Base-by-base conservation (phyloP, 2,329 filamentous ascomycete genomes). In the Capronia americana region DNA sequence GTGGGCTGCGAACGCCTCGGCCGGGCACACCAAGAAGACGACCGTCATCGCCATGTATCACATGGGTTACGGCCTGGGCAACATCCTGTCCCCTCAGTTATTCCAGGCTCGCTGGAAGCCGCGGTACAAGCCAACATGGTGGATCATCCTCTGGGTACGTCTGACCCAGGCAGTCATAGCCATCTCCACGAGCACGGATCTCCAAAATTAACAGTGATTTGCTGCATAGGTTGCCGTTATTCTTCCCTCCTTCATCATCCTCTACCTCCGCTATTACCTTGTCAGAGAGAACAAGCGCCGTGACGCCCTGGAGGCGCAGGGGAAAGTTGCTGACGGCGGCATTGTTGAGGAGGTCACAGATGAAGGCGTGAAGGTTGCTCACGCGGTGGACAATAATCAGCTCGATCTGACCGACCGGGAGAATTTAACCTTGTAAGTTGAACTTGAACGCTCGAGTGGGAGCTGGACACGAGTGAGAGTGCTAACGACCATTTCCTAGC, bases 31-130 rank as follows among this genome's bases (percentile, higher is more conserved):
- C 1, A 88, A 88, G 73, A 88, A 89, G 73, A 85, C 88, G 57
- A 83, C 87, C 32, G 86, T 86, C 20, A 87, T 86, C 20, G 86
- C 84, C 1, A 81, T 86, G 64, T 79, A 87, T 2, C 88, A 86
- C 77, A 79, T 88, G 7, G 86, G 85, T 0, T 85, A 85, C 63
- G 87, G 85, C 70, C 80, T 84, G 2, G 87, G 86, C 3, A 88
- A 88, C 71, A 86, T 88, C 51, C 82, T 81, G 3, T 84, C 86
- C 0, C 87, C 87, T 0, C 88, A 88, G 74, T 88, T 89, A 76
- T 89, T 87, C 74, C 82, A 82, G 50, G 75, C 81, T 0, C 72
- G 79, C 17, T 85, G 89, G 72, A 75, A 78, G 73, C 84, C 84
- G 4, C 75, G 74, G 2, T 86, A 86, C 59, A 66, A 17, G 75